Conservation (phyloP, 345 rosid genomes). For the Physaria fendleri region DNA sequence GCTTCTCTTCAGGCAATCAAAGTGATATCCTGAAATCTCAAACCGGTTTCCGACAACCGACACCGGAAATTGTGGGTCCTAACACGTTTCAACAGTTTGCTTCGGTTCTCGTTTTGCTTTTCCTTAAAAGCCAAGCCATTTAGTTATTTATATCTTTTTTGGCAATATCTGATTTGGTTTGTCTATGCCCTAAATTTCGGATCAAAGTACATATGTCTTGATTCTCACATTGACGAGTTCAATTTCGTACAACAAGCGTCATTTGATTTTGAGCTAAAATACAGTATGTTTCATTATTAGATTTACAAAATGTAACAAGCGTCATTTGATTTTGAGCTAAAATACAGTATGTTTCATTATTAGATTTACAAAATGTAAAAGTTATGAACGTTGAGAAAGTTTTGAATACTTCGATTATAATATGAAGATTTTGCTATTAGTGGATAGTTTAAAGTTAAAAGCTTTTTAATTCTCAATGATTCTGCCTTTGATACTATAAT, state of each 20-base stretch:
- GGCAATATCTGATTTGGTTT: neutral
- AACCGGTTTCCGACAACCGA: constrained; percentile 35
- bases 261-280: neutral
- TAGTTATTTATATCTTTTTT: constrained; percentile 24
- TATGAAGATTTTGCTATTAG: constrained; percentile 14
- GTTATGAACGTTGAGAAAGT: neutral
- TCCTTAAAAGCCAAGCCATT: constrained; percentile 46
- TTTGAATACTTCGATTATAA: neutral
- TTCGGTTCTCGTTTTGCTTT: constrained; percentile 26
- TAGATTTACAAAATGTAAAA: neutral
- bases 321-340: neutral
- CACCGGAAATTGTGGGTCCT: constrained; percentile 36
- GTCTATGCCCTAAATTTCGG: neutral
- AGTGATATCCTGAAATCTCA: constrained; percentile 37
- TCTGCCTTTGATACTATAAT: constrained; percentile 14
- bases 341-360: neutral
- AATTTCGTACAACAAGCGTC: neutral
- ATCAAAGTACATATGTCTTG: neutral
- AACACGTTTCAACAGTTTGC: constrained; percentile 14
- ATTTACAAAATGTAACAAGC: too few relatives aligned
- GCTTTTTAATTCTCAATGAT: constrained; percentile 4
- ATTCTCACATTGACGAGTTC: neutral
- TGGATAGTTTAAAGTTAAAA: constrained; percentile 12
- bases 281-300: neutral
- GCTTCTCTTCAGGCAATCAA: constrained; percentile 45